Conservation (phyloP, 176 grass and related monocot genomes). For the Lolium rigidum region DNA sequence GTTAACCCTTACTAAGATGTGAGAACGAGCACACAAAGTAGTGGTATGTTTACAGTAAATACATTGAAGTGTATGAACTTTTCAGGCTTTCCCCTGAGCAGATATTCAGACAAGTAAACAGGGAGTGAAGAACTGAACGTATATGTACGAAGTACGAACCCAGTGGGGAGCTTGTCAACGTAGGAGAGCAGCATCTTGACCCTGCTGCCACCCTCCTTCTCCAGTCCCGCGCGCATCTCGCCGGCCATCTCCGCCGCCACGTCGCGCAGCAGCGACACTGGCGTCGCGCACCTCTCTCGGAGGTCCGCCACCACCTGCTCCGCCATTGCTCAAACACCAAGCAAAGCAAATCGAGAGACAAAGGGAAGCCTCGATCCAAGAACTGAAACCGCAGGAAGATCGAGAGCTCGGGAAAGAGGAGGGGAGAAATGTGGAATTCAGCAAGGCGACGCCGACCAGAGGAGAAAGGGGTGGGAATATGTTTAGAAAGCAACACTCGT, state of each 20-base stretch:
- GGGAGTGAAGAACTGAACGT: neutral
- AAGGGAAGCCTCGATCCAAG: neutral
- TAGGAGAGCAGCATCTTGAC: conserved; percentile 90
- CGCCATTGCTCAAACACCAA: conserved; percentile 10
- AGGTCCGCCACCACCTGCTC: conserved; percentile 67
- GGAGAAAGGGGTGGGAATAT: neutral
- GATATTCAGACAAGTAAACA: conserved; percentile 26
- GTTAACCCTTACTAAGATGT: neutral
- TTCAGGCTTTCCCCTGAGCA: neutral
- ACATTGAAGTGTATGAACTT: neutral
- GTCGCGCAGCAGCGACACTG: conserved; percentile 48
- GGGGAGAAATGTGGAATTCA: neutral
- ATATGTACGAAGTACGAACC: too few relatives aligned
- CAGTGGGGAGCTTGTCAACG: conserved; percentile 78
- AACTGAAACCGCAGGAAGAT: conserved; percentile 10
- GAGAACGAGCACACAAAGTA: neutral
- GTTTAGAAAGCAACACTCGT: neutral
- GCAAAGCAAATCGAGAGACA: neutral
- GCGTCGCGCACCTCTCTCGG: conserved; percentile 52
- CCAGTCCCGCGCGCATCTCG: conserved; percentile 79
- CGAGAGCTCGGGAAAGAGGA: neutral
- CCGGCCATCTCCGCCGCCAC: conserved; percentile 64
- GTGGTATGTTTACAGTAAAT: neutral
- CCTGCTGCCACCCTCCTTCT: conserved; percentile 57
- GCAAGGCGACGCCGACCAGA: neutral